phyloP scores from a whole-genome alignment of 2,329 filamentous ascomycete genomes.

The Teratosphaeria viscida region DNA sequence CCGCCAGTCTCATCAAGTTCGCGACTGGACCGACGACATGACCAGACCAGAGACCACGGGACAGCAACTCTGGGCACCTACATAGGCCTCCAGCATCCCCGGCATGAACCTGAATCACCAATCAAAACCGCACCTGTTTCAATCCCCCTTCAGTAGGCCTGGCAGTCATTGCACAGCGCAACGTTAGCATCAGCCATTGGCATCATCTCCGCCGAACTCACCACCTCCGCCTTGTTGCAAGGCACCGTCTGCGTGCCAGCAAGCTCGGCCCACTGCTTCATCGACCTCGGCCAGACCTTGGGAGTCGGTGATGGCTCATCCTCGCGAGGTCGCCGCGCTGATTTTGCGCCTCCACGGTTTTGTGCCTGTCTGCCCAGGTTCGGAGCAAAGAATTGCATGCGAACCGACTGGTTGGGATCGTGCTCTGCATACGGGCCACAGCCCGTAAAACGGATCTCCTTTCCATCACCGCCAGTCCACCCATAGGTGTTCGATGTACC shows the following conservation, averaged over 20 bases:
- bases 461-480: slow-evolving; percentile 26
- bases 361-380: not conserved
- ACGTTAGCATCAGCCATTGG: slow-evolving; percentile 1
- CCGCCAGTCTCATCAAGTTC: not conserved
- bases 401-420: slow-evolving; percentile 16
- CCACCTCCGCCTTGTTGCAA: slow-evolving; percentile 14
- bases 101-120: not conserved
- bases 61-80: not conserved
- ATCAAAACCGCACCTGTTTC: not conserved
- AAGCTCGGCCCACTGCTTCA: slow-evolving; percentile 18
- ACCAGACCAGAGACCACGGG: not conserved
- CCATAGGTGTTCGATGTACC: slow-evolving; percentile 12
- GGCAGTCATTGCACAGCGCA: slow-evolving; percentile 3
- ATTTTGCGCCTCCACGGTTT: not conserved
- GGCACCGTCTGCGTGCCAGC: slow-evolving; percentile 7
- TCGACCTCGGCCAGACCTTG: slow-evolving; percentile 13
- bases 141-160: not conserved
- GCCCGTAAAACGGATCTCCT: slow-evolving; percentile 26
- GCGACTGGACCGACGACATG: not conserved
- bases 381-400: slow-evolving; percentile 8
- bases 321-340: not conserved
- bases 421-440: slow-evolving; percentile 23
- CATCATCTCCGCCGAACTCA: slow-evolving; percentile 11
- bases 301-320: slow-evolving; percentile 9
- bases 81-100: not conserved